A percentile compares a stretch with the other conserved stretches of the same genome.
These are phyloP conservation scores for Lipomyces anomalus DNA, from an alignment of 805 yeast genomes.

Conservation along the genomic window DNA sequence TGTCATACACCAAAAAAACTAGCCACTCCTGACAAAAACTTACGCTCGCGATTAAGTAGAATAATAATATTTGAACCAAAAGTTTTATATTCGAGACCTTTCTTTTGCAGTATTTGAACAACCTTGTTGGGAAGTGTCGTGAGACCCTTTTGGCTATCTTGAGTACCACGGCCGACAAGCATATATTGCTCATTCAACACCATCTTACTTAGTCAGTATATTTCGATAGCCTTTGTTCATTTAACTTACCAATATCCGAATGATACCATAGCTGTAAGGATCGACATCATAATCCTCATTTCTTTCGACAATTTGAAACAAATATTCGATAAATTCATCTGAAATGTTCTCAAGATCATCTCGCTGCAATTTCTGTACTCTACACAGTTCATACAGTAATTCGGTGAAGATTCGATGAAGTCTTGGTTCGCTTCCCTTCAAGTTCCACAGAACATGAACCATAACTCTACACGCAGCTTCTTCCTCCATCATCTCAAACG, in stretches of 20 bases:
- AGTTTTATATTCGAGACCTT: slow-evolving; percentile 42
- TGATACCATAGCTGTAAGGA: slow-evolving; percentile 58
- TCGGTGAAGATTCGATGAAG: slow-evolving; percentile 45
- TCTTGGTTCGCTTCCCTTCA: slow-evolving; percentile 32
- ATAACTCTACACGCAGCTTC: slow-evolving; percentile 49
- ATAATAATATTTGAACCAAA: slow-evolving; percentile 68
- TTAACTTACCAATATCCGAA: slow-evolving; percentile 61
- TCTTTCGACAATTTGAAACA: slow-evolving; percentile 44
- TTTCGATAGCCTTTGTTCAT: too few species aligned
- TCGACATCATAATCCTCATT: slow-evolving; percentile 40
- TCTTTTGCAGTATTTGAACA: slow-evolving; percentile 46
- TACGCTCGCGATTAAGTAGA: slow-evolving; percentile 61
- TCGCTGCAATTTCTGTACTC: slow-evolving; percentile 41
- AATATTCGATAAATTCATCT: slow-evolving; percentile 42
- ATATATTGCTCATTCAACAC: slow-evolving; percentile 84
- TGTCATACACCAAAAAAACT: slow-evolving; percentile 26
- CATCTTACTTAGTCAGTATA: too few species aligned
- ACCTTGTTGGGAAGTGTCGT: slow-evolving; percentile 42
- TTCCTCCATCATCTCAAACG: slow-evolving; percentile 44
- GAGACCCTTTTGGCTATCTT: background rate
- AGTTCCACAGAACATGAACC: slow-evolving; percentile 38
- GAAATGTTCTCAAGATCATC: slow-evolving; percentile 42
- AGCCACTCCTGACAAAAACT: background rate
- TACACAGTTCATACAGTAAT: slow-evolving; percentile 51
- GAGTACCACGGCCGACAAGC: slow-evolving; percentile 40